Evolutionary conservation across 768 basidiomycete species (phyloP).

Genomic region (Kwoniella shandongensis): DNA sequence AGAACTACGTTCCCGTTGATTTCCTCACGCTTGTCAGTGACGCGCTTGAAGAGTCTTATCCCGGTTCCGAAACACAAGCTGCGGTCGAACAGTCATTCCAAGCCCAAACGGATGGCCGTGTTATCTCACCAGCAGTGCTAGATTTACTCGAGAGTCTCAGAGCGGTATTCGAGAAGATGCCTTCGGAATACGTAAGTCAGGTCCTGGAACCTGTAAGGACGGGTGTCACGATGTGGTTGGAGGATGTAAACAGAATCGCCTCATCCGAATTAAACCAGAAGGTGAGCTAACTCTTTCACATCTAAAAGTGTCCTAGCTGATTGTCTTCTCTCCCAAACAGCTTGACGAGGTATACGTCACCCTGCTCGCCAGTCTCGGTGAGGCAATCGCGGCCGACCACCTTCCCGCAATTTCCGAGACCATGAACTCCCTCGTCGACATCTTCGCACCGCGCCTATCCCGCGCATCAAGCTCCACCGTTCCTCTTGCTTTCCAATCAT

Average conservation of each 20-base stretch:
- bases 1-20: conserved; percentile 34
- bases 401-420: conserved; percentile 21
- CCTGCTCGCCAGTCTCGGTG: conserved; percentile 17
- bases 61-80: conserved; percentile 12
- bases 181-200: conserved; percentile 17
- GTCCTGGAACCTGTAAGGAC: conserved; percentile 17
- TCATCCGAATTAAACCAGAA: background rate
- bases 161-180: conserved; percentile 11
- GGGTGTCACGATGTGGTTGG: conserved; percentile 29
- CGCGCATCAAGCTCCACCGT: conserved; percentile 24
- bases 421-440: conserved; percentile 28
- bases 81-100: background rate
- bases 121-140: conserved; percentile 28
- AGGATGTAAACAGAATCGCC: conserved; percentile 16
- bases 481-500: conserved; percentile 31
- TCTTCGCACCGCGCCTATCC: conserved; percentile 39
- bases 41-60: conserved; percentile 33
- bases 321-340: conserved; percentile 11
- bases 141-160: conserved; percentile 21
- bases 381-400: conserved; percentile 17
- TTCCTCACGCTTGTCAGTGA: conserved; percentile 32
- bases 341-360: conserved; percentile 38
- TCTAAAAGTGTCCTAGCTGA: background rate
- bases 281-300: background rate
- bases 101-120: background rate